Percentiles rank a stretch among this genome's conserved stretches.
Conservation (phyloP, 306 rosid genomes). For the Quillaja saponaria region DNA sequence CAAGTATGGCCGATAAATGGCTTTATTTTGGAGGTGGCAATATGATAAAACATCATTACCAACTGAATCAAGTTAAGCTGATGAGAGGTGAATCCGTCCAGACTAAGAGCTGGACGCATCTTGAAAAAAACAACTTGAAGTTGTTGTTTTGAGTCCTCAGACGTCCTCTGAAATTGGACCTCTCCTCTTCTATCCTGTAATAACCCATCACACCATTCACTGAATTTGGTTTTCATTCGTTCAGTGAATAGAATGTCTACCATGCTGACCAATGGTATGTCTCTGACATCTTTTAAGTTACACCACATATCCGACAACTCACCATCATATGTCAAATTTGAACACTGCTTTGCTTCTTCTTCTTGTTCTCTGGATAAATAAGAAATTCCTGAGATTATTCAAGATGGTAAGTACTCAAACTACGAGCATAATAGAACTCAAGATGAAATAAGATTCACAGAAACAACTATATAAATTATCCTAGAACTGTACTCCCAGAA, state of each 20-base stretch:
- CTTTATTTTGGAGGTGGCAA: neutral
- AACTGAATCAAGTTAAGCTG: slow-evolving; percentile 76
- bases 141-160: slow-evolving; percentile 56
- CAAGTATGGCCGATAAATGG: neutral
- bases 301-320: slow-evolving; percentile 38
- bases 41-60: slow-evolving; percentile 51
- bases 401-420: slow-evolving; percentile 58
- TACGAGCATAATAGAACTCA: slow-evolving; percentile 18
- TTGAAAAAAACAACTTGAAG: slow-evolving; percentile 69
- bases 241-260: slow-evolving; percentile 69
- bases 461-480: neutral
- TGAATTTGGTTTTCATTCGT: slow-evolving; percentile 71
- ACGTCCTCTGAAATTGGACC: slow-evolving; percentile 45
- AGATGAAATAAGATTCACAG: slow-evolving; percentile 17
- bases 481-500: too few species aligned
- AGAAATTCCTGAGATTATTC: slow-evolving; percentile 92
- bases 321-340: slow-evolving; percentile 44
- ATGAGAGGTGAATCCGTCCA: slow-evolving; percentile 76
- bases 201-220: slow-evolving; percentile 80
- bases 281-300: slow-evolving; percentile 43
- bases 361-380: slow-evolving; percentile 94
- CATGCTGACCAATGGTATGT: slow-evolving; percentile 40
- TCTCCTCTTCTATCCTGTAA: slow-evolving; percentile 45
- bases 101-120: slow-evolving; percentile 76
- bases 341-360: slow-evolving; percentile 49